phyloP scores from a whole-genome alignment of 495 filamentous ascomycete species.

The Penicillium flavigenum region DNA sequence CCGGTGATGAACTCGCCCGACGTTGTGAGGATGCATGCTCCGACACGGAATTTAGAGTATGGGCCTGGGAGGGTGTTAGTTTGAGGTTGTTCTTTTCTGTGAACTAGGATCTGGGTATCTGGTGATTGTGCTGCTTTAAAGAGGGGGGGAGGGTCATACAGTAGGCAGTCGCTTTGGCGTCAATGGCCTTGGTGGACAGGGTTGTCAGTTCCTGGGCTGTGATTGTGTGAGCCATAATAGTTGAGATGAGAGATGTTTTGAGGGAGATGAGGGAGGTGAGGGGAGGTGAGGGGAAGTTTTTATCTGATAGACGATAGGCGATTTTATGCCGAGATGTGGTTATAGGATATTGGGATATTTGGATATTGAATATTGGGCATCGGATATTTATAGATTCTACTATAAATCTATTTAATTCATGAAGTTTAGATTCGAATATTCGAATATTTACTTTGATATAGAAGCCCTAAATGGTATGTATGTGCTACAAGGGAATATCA shows the following conservation, averaged over 20 bases:
- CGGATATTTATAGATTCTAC: no score
- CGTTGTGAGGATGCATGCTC: slow-evolving; percentile 70
- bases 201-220: slow-evolving; percentile 54
- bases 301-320: not conserved
- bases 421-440: no score
- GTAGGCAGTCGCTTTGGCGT: slow-evolving; percentile 75
- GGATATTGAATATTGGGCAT: no score
- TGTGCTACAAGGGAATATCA: no score
- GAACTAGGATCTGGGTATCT: not conserved
- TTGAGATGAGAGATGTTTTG: not conserved
- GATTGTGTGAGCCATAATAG: slow-evolving; percentile 8
- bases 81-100: not conserved
- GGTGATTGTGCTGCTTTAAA: no score
- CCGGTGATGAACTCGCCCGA: slow-evolving; percentile 65
- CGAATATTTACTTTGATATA: no score
- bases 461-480: no score
- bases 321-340: not conserved
- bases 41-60: slow-evolving; percentile 92
- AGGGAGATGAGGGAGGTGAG: no score
- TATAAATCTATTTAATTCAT: no score
- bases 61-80: slow-evolving; percentile 54
- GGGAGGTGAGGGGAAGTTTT: not conserved
- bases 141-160: slow-evolving; percentile 44
- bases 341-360: no score
- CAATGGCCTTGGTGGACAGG: slow-evolving; percentile 57